Evolutionary conservation across 2,329 filamentous ascomycete species (phyloP).

Genomic region (Ophiostoma triangulosporum): DNA sequence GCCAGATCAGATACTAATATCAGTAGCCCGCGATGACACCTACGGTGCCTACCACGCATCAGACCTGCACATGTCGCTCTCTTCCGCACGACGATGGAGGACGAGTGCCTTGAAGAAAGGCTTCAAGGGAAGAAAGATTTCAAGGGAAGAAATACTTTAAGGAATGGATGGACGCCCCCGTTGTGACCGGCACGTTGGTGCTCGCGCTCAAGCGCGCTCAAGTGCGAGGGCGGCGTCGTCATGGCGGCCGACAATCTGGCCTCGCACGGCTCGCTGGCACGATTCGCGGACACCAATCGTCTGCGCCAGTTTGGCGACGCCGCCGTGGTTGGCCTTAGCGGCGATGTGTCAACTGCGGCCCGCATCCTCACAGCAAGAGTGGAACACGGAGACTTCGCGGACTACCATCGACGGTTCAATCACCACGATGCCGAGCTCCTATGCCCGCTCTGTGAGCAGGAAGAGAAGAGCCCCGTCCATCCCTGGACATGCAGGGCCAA

Average conservation of each 20-base stretch:
- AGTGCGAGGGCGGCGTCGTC: slow-evolving; percentile 92
- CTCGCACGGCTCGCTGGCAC: slow-evolving; percentile 91
- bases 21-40: slow-evolving; percentile 84
- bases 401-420: too few species aligned
- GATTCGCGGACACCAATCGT: slow-evolving; percentile 94
- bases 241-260: slow-evolving; percentile 96
- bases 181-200: slow-evolving; percentile 94
- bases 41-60: slow-evolving; percentile 88
- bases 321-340: slow-evolving; percentile 83
- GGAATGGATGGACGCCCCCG: slow-evolving; percentile 79
- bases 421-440: too few species aligned
- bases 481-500: too few species aligned
- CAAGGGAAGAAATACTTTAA: too few species aligned
- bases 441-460: too few species aligned
- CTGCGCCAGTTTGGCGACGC: slow-evolving; percentile 76
- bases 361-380: too few species aligned
- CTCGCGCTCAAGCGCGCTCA: slow-evolving; percentile 82
- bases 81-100: too few species aligned
- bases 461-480: too few species aligned
- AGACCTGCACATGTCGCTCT: slow-evolving; percentile 58
- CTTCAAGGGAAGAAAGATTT: too few species aligned
- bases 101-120: too few species aligned
- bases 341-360: slow-evolving; percentile 96
- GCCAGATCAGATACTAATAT: neutral
- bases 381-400: too few species aligned